Base-by-base conservation (phyloP, 23 red algal genomes). In the Gracilaria caudata region DNA sequence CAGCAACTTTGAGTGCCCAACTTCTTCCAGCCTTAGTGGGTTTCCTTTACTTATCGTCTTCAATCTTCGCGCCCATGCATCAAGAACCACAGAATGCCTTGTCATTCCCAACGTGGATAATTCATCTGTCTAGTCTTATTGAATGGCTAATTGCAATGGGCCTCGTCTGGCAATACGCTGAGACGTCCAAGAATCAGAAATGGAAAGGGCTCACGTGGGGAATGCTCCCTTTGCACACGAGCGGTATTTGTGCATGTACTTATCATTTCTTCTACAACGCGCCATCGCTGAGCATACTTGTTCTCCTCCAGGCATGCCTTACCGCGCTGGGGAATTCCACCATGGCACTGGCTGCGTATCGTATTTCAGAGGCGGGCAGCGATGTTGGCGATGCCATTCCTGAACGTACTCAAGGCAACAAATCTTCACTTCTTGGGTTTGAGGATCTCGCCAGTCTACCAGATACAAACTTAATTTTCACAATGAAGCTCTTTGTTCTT, bases 91-190 rank as follows among this genome's bases (percentile, higher is more conserved):
- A 35, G 45, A 95, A 95, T 53, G 93, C 93, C 7, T 68, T 95
- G 10, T 88, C 82, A 29, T 84, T 95, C 24, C 93, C 81, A 11
- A 95, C 93, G 24, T 95, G 93, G 93, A 68, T 89, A 9, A 91
- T 95, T 58, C 93, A 95, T 64, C 26, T 95, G 16, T 90, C 85
- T 0, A 90, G 85, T 68, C 60, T 95, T 19, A 49, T 89, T 61
- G 93, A 95, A 43, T 95, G 93, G 93, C 82, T 95, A 16, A 34
- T 81, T 41, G 93, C 87, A 5, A 95, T 95, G 93, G 93, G 81
- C 28, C 54, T 90, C 24, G 87, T 89, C 7, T 95, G 93, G 93
- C 51, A 83, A 46, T 92, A 92, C 32, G 86, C 79, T 24, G 86
- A 76, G 0, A 32, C 21, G 20, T 54, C 75, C 17, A 56, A 55